A percentile compares a stretch with the other conserved stretches of the same genome.
phyloP scores from a whole-genome alignment of 768 basidiomycete species.

The Tephrocybe rancida region DNA sequence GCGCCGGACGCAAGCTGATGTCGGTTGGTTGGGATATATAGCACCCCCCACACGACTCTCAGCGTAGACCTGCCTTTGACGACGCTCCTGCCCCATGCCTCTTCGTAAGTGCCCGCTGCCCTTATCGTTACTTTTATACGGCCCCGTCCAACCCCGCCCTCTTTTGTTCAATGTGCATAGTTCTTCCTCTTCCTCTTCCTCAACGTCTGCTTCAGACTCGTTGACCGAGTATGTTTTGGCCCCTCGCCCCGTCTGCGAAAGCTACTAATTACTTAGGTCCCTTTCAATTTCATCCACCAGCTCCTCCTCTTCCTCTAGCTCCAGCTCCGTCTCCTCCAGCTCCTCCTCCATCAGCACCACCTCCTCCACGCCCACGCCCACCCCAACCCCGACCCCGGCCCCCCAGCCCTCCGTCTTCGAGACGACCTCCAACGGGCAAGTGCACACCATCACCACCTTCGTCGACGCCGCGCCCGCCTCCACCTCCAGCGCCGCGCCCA shows the following conservation, averaged over 20 bases:
- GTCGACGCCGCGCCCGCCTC: conserved; percentile 28
- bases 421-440: conserved; percentile 28
- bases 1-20: not conserved
- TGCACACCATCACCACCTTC: conserved; percentile 32
- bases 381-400: conserved; percentile 13
- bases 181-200: no score
- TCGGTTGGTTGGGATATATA: not conserved
- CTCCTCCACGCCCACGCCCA: conserved; percentile 12
- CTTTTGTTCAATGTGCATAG: not conserved
- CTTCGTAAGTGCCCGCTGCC: not conserved
- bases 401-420: conserved; percentile 17
- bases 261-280: not conserved
- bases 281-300: not conserved
- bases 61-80: not conserved
- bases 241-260: not conserved
- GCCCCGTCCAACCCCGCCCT: not conserved
- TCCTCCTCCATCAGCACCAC: not conserved
- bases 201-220: not conserved
- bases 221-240: conserved; percentile 6
- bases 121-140: not conserved
- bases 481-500: conserved; percentile 15
- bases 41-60: not conserved
- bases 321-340: not conserved
- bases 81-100: not conserved
- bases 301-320: conserved; percentile 3